phyloP scores from a whole-genome alignment of 179 eudicot genomes.

The Amaranthus tricolor region DNA sequence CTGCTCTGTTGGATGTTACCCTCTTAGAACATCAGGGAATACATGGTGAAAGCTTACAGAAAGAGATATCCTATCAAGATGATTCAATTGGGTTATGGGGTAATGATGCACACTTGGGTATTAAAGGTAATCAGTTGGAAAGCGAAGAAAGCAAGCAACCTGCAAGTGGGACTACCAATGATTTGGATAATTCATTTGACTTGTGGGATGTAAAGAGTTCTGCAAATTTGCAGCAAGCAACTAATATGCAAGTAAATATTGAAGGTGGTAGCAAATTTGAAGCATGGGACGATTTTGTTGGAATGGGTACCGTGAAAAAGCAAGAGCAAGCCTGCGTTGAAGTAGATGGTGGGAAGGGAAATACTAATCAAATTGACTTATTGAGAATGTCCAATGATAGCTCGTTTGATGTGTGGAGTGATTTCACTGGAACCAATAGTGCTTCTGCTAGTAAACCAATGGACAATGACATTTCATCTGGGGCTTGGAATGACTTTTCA shows the following conservation, averaged over 20 bases:
- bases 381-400: constrained; percentile 5
- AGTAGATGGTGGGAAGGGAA: constrained; percentile 1
- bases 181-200: constrained; percentile 23
- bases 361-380: constrained; percentile 9
- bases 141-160: constrained; percentile 14
- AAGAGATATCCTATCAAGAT: constrained; percentile 13
- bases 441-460: constrained; percentile 19
- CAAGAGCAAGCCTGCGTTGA: constrained; percentile 14
- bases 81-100: constrained; percentile 27
- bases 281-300: constrained; percentile 24
- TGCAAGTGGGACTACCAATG: constrained; percentile 9
- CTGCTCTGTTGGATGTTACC: constrained; percentile 17
- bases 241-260: constrained; percentile 1
- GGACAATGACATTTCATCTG: constrained; percentile 22
- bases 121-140: constrained; percentile 16
- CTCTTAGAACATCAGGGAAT: constrained; percentile 9
- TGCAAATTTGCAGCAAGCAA: constrained; percentile 15
- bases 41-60: constrained; percentile 11
- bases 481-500: constrained; percentile 27
- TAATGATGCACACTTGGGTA: constrained; percentile 2
- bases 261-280: constrained; percentile 15
- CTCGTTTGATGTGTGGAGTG: constrained; percentile 28
- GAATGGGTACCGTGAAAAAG: constrained; percentile 1
- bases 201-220: constrained; percentile 31
- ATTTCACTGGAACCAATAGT: constrained; percentile 24